A percentile compares a stretch with the other conserved stretches of the same genome.
These are phyloP conservation scores for Brassica cretica DNA, from an alignment of 345 rosid genomes.

Conservation along the genomic window DNA sequence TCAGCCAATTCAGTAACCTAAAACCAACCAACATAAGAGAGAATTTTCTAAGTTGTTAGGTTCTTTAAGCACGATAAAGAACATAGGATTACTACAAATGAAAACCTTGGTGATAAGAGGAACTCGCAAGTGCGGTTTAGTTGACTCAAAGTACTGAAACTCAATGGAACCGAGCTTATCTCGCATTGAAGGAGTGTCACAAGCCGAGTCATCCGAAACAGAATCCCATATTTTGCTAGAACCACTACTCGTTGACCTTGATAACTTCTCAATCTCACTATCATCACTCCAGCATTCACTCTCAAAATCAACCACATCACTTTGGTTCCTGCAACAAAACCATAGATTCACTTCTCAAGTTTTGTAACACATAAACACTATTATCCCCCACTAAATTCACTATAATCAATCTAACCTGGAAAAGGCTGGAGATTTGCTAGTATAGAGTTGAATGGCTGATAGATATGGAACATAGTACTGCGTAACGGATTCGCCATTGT, in stretches of 20 bases:
- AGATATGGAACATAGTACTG: slow-evolving; percentile 75
- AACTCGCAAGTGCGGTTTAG: slow-evolving; percentile 59
- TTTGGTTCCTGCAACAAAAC: slow-evolving; percentile 38
- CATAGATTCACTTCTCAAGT: slow-evolving; percentile 10
- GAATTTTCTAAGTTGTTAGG: neutral
- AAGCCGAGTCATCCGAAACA: slow-evolving; percentile 56
- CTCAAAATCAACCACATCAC: slow-evolving; percentile 47
- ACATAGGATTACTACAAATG: neutral
- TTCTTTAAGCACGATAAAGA: neutral
- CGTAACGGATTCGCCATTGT: slow-evolving; percentile 42
- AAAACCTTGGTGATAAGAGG: slow-evolving; percentile 66
- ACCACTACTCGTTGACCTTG: slow-evolving; percentile 59
- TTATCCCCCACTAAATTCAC: neutral
- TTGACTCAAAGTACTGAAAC: slow-evolving; percentile 59
- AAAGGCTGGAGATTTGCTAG: slow-evolving; percentile 42
- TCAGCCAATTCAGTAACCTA: slow-evolving; percentile 56
- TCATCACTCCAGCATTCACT: slow-evolving; percentile 71
- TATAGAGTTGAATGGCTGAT: slow-evolving; percentile 70
- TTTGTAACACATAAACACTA: neutral
- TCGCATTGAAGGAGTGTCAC: slow-evolving; percentile 34
- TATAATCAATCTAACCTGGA: slow-evolving; percentile 45
- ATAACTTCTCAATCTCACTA: slow-evolving; percentile 55
- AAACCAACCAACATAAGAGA: slow-evolving; percentile 7
- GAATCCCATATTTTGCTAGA: slow-evolving; percentile 69
- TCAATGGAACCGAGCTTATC: slow-evolving; percentile 59